phyloP scores from a whole-genome alignment of 208 protist genomes.

The Endotrypanum monterogeii region DNA sequence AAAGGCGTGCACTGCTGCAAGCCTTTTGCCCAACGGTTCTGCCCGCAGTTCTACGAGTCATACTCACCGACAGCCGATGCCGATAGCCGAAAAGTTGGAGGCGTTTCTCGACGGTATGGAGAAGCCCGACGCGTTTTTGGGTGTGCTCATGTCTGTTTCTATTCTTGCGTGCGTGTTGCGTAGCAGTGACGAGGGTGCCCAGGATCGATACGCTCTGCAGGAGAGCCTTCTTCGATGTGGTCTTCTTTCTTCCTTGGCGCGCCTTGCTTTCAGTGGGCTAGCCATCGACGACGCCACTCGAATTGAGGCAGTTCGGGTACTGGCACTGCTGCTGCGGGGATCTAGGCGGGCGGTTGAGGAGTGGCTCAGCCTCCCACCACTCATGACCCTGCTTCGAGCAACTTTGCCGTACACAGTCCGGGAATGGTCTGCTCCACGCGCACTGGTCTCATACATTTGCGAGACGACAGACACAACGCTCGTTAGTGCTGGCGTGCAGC shows the following conservation, averaged over 20 bases:
- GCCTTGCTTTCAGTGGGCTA: slow-evolving; percentile 61
- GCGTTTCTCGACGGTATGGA: slow-evolving; percentile 12
- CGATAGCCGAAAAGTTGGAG: slow-evolving; percentile 21
- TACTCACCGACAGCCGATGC: slow-evolving; percentile 4
- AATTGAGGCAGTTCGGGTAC: slow-evolving; percentile 72
- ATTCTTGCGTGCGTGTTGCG: slow-evolving; percentile 62
- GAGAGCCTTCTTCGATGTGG: slow-evolving; percentile 51
- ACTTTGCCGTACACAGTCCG: slow-evolving; percentile 21
- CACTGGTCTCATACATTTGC: slow-evolving; percentile 61
- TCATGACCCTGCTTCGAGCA: slow-evolving; percentile 28
- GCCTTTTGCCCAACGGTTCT: background rate
- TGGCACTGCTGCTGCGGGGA: slow-evolving; percentile 48
- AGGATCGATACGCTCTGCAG: slow-evolving; percentile 24
- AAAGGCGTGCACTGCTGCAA: slow-evolving; percentile 11
- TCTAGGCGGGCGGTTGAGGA: slow-evolving; percentile 45
- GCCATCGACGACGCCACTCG: slow-evolving; percentile 71
- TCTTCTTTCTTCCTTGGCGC: slow-evolving; percentile 51
- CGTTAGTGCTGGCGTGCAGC: slow-evolving; percentile 48
- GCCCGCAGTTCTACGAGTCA: background rate
- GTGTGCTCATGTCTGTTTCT: slow-evolving; percentile 52
- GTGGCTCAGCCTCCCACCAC: slow-evolving; percentile 28
- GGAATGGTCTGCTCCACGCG: slow-evolving; percentile 46
- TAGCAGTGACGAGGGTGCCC: slow-evolving; percentile 32
- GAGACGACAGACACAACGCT: slow-evolving; percentile 54
- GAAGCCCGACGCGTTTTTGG: slow-evolving; percentile 13